Conservation (phyloP, 202 grass and related monocot species). For the Alloteropsis angusta region DNA sequence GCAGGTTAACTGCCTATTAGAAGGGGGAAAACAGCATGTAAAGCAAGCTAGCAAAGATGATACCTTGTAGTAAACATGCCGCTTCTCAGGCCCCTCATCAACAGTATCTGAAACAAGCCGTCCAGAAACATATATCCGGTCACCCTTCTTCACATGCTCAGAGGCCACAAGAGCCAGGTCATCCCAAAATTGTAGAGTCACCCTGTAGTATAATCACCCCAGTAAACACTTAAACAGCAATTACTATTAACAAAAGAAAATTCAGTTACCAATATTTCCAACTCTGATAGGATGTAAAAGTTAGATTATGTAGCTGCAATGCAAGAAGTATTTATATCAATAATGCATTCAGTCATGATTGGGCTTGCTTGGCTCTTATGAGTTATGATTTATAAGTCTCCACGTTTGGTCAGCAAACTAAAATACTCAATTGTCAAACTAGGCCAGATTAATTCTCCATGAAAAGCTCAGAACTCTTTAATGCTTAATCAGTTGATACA, state of each 20-base stretch:
- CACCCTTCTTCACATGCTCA: constrained; percentile 71
- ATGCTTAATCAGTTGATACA: background rate
- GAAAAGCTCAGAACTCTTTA: background rate
- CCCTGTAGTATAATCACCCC: constrained; percentile 32
- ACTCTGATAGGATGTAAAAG: background rate
- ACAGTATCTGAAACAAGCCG: constrained; percentile 72
- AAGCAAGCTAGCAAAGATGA: background rate
- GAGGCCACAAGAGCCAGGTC: constrained; percentile 64
- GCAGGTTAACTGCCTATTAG: too few relatives aligned
- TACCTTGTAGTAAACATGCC: constrained; percentile 82
- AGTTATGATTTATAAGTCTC: background rate
- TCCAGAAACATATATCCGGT: constrained; percentile 72
- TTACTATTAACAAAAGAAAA: background rate
- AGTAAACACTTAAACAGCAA: background rate
- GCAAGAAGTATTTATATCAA: background rate
- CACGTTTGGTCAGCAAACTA: background rate
- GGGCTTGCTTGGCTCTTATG: background rate
- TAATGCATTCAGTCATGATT: background rate
- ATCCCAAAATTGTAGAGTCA: constrained; percentile 89
- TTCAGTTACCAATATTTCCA: background rate
- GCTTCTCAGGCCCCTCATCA: constrained; percentile 53
- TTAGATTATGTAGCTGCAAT: background rate
- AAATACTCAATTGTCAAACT: background rate
- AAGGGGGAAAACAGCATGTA: background rate
- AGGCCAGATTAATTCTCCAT: background rate